Evolutionary conservation across 208 protist species (phyloP), one percentile per base, ranked within the genome.

Genomic region (Leishmania turanica): DNA sequence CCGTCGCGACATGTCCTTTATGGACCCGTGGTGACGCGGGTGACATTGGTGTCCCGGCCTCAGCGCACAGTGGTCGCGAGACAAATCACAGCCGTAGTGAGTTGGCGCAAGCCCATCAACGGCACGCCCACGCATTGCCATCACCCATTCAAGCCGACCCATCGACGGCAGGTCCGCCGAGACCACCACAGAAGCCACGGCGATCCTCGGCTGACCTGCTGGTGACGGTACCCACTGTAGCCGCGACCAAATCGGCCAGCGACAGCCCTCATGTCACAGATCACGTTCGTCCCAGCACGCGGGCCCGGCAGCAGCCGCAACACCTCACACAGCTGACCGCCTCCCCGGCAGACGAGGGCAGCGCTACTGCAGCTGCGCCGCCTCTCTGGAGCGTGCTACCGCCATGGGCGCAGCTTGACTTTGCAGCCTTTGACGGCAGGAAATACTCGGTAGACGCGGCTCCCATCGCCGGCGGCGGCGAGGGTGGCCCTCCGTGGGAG

Each of bases 361-460:
- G 34, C 4, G 27, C 40, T 47, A 40, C 8, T 53, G 42, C 17
- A 49, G 42, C 37, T 60, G 54, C 71, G 24, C 47, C 42, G 58
- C 62, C 40, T 51, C 72, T 24, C n/a, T 31, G 24, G 51, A 69
- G 53, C 19, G 40, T 83, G 3, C 56, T 78, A 34, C 80, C 80
- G n/a, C 47, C 73, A 60, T 84, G 80, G 80, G 80, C 54, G 53
- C 74, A 60, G 49, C 34, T 78, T 15, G 74, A 84, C 47, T 51
- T 84, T 34, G 40, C 71, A 49, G 34, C 68, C 21, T 73, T 73
- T 31, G n/a, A 42, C 42, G 27, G 68, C 8, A n/a, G 40, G 24
- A 53, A 7, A 17, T 34, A 31, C 31, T 73, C 40, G 19, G 68
- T 17, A 34, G 45, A 73, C 51, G 31, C 19, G 15, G 34, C 34